These are phyloP conservation scores for Albatrellus ellisii DNA, from an alignment of 768 basidiomycete species.

Conservation along the genomic window DNA sequence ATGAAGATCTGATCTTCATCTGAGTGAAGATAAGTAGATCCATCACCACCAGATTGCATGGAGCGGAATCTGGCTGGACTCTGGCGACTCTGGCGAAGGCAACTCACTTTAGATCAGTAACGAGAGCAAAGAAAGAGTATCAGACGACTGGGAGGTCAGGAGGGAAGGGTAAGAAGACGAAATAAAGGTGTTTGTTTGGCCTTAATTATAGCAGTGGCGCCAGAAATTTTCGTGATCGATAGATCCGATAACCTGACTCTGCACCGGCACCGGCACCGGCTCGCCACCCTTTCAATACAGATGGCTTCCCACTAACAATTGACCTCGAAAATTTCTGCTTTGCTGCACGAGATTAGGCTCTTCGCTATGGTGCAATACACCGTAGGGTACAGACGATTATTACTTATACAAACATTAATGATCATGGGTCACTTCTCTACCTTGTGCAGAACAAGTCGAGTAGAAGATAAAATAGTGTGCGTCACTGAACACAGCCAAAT, in stretches of 20 bases:
- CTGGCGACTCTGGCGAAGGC: conserved; percentile 4
- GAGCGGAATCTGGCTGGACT: conserved; percentile 1
- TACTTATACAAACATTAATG: too few relatives aligned
- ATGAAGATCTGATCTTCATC: conserved; percentile 8
- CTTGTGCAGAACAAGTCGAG: too few relatives aligned
- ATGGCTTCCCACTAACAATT: too few relatives aligned
- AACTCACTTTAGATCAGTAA: conserved; percentile 31
- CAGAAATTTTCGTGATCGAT: conserved; percentile 17
- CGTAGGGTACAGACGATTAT: too few relatives aligned
- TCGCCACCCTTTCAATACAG: too few relatives aligned
- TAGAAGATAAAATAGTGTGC: too few relatives aligned
- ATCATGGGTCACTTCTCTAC: too few relatives aligned
- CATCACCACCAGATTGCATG: too few relatives aligned
- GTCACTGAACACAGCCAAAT: too few relatives aligned
- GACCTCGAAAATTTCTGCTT: too few relatives aligned
- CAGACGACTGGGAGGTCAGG: conserved; percentile 25
- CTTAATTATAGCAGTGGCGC: conserved; percentile 18
- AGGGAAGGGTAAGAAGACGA: conserved; percentile 24
- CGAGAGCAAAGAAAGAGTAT: conserved; percentile 25
- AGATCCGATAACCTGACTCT: conserved; percentile 13
- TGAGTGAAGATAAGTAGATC: conserved; percentile 9
- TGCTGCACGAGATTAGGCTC: too few relatives aligned
- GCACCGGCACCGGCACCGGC: conserved; percentile 9
- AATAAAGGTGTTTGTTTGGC: conserved; percentile 18
- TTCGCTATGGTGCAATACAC: too few relatives aligned